Evolutionary conservation across 192 early-diverging fungal genomes (phyloP).

Genomic region (Entomortierella beljakovae): DNA sequence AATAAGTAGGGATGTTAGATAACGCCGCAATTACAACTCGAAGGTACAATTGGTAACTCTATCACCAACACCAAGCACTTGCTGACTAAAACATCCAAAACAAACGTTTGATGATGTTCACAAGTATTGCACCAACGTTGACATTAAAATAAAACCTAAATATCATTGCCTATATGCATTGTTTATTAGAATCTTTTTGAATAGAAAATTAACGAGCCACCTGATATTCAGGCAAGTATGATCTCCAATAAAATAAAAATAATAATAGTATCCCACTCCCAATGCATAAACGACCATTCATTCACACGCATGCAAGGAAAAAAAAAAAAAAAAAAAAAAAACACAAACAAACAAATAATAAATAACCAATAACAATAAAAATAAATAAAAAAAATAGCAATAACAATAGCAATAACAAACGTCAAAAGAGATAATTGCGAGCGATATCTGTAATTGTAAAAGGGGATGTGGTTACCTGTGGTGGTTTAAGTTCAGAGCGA

Average conservation of each 20-base stretch:
- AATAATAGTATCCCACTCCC: no score
- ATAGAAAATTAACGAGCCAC: no score
- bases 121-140: no score
- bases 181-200: no score
- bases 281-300: neutral
- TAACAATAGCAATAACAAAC: neutral
- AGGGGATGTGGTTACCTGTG: slow-evolving; percentile 20
- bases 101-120: no score
- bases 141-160: no score
- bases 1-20: neutral
- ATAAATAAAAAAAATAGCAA: neutral
- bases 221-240: no score
- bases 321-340: slow-evolving; percentile 11
- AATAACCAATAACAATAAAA: neutral
- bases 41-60: no score
- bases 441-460: neutral
- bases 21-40: neutral
- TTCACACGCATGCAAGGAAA: neutral
- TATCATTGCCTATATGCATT: no score
- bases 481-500: slow-evolving; percentile 19
- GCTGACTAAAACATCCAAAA: no score
- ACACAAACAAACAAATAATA: slow-evolving; percentile 1
- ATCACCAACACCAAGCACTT: no score
- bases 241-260: no score
- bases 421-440: neutral